A percentile compares a stretch with the other conserved stretches of the same genome.
Evolutionary conservation across 2,329 filamentous ascomycete genomes (phyloP).

Genomic region (Neofusicoccum umdonicola): DNA sequence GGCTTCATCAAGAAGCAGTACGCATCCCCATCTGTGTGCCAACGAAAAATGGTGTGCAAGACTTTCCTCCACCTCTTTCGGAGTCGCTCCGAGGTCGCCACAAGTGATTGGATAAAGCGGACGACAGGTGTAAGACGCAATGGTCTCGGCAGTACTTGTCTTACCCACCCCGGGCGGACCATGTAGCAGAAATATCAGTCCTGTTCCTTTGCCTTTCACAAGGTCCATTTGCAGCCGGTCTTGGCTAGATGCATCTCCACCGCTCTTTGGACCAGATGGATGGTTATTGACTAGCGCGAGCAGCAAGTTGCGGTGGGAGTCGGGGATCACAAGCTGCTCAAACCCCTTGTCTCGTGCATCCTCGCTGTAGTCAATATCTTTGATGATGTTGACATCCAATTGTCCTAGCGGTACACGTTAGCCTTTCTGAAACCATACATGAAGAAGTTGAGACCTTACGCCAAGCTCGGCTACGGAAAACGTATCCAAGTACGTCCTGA

Average conservation of each 20-base stretch:
- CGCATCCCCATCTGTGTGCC: slow-evolving; percentile 15
- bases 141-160: background rate
- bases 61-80: slow-evolving; percentile 17
- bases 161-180: background rate
- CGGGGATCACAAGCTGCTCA: slow-evolving; percentile 27
- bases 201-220: background rate
- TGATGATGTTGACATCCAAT: slow-evolving; percentile 17
- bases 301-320: slow-evolving; percentile 31
- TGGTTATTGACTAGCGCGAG: slow-evolving; percentile 30
- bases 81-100: slow-evolving; percentile 18
- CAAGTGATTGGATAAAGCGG: background rate
- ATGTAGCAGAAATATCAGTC: background rate
- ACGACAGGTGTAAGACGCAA: background rate
- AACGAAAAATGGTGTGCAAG: slow-evolving; percentile 19
- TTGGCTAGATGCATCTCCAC: background rate
- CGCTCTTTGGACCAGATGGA: slow-evolving; percentile 7
- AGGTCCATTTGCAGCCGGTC: background rate
- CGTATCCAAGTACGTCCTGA: slow-evolving; percentile 14
- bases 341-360: slow-evolving; percentile 12
- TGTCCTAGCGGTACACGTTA: background rate
- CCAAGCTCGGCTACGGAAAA: slow-evolving; percentile 18
- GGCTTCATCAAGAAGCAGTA: slow-evolving; percentile 27
- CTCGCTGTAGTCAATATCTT: slow-evolving; percentile 14
- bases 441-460: background rate
- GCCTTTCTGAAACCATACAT: background rate